Conservation (phyloP, 2,329 filamentous ascomycete genomes). For the Fusarium odoratissimum region DNA sequence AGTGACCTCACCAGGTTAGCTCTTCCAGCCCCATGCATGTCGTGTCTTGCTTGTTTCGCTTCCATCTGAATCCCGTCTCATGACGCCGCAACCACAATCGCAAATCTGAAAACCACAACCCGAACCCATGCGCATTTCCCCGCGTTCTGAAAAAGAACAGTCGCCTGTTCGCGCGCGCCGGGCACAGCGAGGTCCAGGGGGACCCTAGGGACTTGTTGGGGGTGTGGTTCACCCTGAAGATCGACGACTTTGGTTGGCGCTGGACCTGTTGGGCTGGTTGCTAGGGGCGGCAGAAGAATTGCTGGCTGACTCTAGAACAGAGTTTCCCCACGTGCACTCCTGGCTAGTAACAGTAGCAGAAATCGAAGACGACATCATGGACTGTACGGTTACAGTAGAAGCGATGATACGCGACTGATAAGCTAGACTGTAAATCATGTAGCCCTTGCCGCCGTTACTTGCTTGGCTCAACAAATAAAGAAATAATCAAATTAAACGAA, state of each 20-base stretch:
- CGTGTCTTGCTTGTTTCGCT: slow-evolving; percentile 30
- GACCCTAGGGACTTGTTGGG: slow-evolving; percentile 21
- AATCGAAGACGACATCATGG: slow-evolving; percentile 15
- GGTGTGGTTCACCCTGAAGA: slow-evolving; percentile 37
- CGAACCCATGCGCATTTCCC: slow-evolving; percentile 39
- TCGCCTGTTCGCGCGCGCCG: slow-evolving; percentile 28
- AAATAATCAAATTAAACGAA: slow-evolving; percentile 2
- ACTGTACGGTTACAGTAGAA: neutral
- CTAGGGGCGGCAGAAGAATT: slow-evolving; percentile 39
- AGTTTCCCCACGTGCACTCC: slow-evolving; percentile 31
- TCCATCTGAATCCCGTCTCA: slow-evolving; percentile 25
- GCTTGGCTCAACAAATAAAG: neutral
- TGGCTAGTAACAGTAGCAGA: slow-evolving; percentile 12
- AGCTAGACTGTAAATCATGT: neutral
- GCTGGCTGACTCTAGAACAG: slow-evolving; percentile 28
- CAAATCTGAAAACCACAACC: slow-evolving; percentile 6
- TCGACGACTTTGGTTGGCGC: slow-evolving; percentile 32
- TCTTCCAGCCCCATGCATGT: slow-evolving; percentile 4
- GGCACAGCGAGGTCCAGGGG: slow-evolving; percentile 28
- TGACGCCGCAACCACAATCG: slow-evolving; percentile 15
- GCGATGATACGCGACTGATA: slow-evolving; percentile 10
- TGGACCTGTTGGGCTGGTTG: slow-evolving; percentile 30
- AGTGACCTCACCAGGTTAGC: slow-evolving; percentile 9
- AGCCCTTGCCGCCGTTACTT: neutral
- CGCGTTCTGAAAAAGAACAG: slow-evolving; percentile 34